Conservation (phyloP, 2,329 filamentous ascomycete genomes). For the Cucurbitaria berberidis region DNA sequence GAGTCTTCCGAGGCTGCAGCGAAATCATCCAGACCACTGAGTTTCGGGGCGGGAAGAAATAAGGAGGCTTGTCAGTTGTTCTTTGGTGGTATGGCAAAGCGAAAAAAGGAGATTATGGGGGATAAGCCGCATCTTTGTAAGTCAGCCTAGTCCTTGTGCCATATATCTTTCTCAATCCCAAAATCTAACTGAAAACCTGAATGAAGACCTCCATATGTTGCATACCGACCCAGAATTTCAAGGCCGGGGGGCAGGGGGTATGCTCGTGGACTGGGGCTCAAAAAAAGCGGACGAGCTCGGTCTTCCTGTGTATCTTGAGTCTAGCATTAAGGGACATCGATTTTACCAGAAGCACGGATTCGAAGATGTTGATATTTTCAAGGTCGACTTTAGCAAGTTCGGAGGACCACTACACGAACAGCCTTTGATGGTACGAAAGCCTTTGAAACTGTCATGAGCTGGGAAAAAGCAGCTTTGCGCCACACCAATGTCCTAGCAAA, state of each 20-base stretch:
- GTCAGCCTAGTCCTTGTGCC: slow-evolving; percentile 1
- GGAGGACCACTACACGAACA: slow-evolving; percentile 19
- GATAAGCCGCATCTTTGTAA: slow-evolving; percentile 33
- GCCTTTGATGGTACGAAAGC: slow-evolving; percentile 35
- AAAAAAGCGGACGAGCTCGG: slow-evolving; percentile 31
- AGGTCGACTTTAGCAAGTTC: slow-evolving; percentile 23
- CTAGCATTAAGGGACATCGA: slow-evolving; percentile 19
- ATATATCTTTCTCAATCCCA: background rate
- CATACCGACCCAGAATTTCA: slow-evolving; percentile 35
- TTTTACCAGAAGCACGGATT: slow-evolving; percentile 38
- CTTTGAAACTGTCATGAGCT: background rate
- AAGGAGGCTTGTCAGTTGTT: slow-evolving; percentile 32
- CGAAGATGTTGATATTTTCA: slow-evolving; percentile 24
- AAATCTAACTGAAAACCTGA: background rate
- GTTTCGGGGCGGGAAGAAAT: slow-evolving; percentile 26
- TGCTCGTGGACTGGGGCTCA: slow-evolving; percentile 30
- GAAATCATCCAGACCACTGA: slow-evolving; percentile 14
- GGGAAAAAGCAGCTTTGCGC: too few relatives aligned
- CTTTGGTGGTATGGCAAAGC: slow-evolving; percentile 24
- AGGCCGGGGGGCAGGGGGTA: slow-evolving; percentile 29
- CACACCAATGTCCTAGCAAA: too few relatives aligned
- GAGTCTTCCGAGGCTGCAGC: slow-evolving; percentile 20
- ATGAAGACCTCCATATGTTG: slow-evolving; percentile 36
- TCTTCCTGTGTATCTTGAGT: slow-evolving; percentile 35
- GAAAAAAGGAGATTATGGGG: slow-evolving; percentile 30